Conservation (phyloP, 441 rosid species). For the Adansonia gregorii region DNA sequence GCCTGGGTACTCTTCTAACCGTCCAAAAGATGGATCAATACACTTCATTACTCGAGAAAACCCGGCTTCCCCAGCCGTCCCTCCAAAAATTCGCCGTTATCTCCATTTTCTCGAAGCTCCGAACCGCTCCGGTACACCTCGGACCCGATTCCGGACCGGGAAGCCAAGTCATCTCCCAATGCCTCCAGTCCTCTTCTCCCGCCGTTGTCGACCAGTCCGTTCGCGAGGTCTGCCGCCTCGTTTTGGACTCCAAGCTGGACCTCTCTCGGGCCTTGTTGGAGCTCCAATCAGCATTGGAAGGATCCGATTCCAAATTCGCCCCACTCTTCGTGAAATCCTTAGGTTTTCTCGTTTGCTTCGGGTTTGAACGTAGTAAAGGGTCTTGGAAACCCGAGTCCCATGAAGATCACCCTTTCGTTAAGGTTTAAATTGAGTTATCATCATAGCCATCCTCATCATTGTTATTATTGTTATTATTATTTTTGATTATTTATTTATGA, state of each 20-base stretch:
- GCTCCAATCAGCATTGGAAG: constrained; percentile 87
- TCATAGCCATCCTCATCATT: not conserved
- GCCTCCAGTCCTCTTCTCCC: constrained; percentile 64
- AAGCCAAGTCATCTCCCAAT: constrained; percentile 59
- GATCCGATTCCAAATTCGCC: constrained; percentile 57
- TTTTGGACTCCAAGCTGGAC: constrained; percentile 58
- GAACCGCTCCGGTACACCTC: constrained; percentile 53
- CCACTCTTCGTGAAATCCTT: constrained; percentile 66
- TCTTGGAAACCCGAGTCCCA: constrained; percentile 52
- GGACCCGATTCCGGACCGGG: constrained; percentile 66
- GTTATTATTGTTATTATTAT: not conserved
- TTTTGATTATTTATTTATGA: not conserved
- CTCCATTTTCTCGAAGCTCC: constrained; percentile 78
- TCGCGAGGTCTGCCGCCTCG: constrained; percentile 81
- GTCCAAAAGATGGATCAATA: constrained; percentile 56
- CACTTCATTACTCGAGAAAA: constrained; percentile 65
- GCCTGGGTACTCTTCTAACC: not conserved
- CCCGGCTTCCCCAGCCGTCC: constrained; percentile 80
- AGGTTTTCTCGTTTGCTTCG: constrained; percentile 62
- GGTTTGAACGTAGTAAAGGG: constrained; percentile 52
- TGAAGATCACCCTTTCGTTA: constrained; percentile 79
- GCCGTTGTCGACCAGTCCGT: constrained; percentile 85
- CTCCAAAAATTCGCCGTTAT: constrained; percentile 80
- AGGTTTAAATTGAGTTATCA: constrained; percentile 39
- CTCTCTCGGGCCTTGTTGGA: constrained; percentile 62